phyloP scores from a whole-genome alignment of 1,284 basidiomycete species.

The Pisolithus thermaeus region DNA sequence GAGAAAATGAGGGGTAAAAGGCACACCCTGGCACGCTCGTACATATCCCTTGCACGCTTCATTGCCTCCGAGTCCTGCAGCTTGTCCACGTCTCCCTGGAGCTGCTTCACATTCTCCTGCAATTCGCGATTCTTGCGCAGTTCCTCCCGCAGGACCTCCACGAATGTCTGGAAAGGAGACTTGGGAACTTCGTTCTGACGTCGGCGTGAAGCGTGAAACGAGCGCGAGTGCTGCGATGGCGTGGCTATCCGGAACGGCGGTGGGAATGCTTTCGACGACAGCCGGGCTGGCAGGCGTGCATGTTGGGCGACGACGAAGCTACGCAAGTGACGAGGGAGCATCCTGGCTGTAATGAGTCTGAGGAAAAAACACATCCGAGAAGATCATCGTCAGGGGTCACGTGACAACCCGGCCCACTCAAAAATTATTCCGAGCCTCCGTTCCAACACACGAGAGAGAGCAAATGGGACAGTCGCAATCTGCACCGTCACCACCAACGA shows the following conservation, averaged over 20 bases:
- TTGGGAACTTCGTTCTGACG: conserved; percentile 67
- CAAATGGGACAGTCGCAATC: conserved; percentile 24
- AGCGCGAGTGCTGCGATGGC: conserved; percentile 19
- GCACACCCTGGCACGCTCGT: conserved; percentile 89
- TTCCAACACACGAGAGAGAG: no score
- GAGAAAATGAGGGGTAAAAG: conserved; percentile 5
- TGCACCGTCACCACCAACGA: conserved; percentile 10
- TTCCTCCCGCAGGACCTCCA: conserved; percentile 90
- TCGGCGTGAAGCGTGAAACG: conserved; percentile 67
- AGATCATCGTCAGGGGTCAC: background rate
- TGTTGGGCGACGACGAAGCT: conserved; percentile 27
- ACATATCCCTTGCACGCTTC: conserved; percentile 85
- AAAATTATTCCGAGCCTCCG: background rate
- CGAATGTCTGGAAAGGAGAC: conserved; percentile 94
- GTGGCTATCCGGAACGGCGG: conserved; percentile 39
- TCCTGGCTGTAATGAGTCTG: conserved; percentile 3
- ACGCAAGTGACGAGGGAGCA: conserved; percentile 27
- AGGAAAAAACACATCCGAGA: background rate
- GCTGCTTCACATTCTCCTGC: conserved; percentile 94
- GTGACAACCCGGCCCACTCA: conserved; percentile 1
- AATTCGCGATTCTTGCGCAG: conserved; percentile 90
- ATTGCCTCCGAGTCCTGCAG: conserved; percentile 94
- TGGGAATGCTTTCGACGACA: conserved; percentile 21
- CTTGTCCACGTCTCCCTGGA: conserved; percentile 97
- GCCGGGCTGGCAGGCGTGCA: conserved; percentile 11